These are phyloP conservation scores for Aspergillus egyptiacus DNA, from an alignment of 495 filamentous ascomycete genomes.

Conservation along the genomic window DNA sequence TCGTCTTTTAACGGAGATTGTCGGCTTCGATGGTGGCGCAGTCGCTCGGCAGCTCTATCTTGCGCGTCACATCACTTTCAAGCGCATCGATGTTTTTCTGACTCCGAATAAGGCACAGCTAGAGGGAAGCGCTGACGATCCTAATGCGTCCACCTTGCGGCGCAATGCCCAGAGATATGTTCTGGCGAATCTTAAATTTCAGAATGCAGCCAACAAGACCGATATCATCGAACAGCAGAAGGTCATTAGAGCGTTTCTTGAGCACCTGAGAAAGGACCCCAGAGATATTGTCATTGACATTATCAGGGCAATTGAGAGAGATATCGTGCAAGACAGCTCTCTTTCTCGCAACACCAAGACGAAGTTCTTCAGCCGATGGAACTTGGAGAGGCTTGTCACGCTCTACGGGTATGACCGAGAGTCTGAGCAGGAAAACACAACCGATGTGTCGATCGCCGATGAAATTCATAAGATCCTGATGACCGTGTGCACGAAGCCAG, in stretches of 20 bases:
- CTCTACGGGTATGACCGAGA: constrained; percentile 60
- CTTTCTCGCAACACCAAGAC: constrained; percentile 66
- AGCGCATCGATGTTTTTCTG: constrained; percentile 55
- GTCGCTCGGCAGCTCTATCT: constrained; percentile 65
- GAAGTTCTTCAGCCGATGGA: constrained; percentile 62
- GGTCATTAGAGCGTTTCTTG: constrained; percentile 60
- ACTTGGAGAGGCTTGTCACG: constrained; percentile 62
- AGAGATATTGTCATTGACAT: constrained; percentile 63
- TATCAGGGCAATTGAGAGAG: constrained; percentile 54
- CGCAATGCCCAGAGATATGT: constrained; percentile 71
- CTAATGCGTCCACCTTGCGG: constrained; percentile 62
- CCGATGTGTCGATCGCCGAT: constrained; percentile 44
- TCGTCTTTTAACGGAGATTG: constrained; percentile 70
- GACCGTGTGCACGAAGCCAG: constrained; percentile 63
- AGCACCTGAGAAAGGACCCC: constrained; percentile 65
- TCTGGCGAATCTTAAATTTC: constrained; percentile 63
- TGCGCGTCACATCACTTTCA: constrained; percentile 64
- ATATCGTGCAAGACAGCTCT: constrained; percentile 62
- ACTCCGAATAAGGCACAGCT: constrained; percentile 38
- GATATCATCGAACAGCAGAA: constrained; percentile 71
- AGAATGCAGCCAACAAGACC: constrained; percentile 61
- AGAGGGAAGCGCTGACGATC: constrained; percentile 49
- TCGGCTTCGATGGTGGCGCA: constrained; percentile 74
- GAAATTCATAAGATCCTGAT: constrained; percentile 66
- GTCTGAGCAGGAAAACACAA: constrained; percentile 31